A percentile compares a stretch with the other conserved stretches of the same genome.
Conservation (phyloP, 192 early-diverging fungal genomes). For the Gaertneriomyces semiglobifer region DNA sequence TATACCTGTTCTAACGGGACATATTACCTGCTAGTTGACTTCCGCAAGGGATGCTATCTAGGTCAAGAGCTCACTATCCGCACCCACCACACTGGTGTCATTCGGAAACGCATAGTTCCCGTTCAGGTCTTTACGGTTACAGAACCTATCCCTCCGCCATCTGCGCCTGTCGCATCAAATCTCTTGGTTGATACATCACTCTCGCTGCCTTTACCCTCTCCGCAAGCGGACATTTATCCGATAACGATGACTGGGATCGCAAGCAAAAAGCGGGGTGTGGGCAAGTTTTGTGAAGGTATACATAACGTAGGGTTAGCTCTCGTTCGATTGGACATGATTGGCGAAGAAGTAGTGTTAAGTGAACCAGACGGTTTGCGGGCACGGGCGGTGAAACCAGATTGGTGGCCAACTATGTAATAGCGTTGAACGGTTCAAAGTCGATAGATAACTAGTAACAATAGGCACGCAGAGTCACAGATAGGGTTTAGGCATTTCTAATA, state of each 20-base stretch:
- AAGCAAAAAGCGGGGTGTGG: constrained; percentile 41
- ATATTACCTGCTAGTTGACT: constrained; percentile 67
- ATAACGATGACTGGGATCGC: background rate
- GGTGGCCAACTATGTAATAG: too few species aligned
- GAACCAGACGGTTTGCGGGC: too few species aligned
- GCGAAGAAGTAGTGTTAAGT: too few species aligned
- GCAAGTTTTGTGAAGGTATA: constrained; percentile 60
- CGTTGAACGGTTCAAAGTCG: too few species aligned
- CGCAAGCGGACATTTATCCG: constrained; percentile 31
- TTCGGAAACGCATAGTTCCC: constrained; percentile 87
- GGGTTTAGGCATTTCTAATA: too few species aligned
- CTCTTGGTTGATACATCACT: constrained; percentile 32
- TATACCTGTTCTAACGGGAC: background rate
- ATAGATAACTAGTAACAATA: too few species aligned
- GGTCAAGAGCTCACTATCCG: constrained; percentile 98
- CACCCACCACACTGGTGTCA: constrained; percentile 91
- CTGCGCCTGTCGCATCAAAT: background rate
- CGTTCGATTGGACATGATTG: constrained; percentile 67
- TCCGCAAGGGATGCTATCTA: constrained; percentile 96
- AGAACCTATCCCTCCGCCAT: constrained; percentile 17
- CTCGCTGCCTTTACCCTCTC: constrained; percentile 17
- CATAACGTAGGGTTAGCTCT: constrained; percentile 85
- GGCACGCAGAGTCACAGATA: too few species aligned
- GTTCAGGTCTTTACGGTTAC: constrained; percentile 57
- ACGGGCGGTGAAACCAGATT: too few species aligned